These are phyloP conservation scores for Mycena pura DNA, from an alignment of 768 basidiomycete species.

Conservation along the genomic window DNA sequence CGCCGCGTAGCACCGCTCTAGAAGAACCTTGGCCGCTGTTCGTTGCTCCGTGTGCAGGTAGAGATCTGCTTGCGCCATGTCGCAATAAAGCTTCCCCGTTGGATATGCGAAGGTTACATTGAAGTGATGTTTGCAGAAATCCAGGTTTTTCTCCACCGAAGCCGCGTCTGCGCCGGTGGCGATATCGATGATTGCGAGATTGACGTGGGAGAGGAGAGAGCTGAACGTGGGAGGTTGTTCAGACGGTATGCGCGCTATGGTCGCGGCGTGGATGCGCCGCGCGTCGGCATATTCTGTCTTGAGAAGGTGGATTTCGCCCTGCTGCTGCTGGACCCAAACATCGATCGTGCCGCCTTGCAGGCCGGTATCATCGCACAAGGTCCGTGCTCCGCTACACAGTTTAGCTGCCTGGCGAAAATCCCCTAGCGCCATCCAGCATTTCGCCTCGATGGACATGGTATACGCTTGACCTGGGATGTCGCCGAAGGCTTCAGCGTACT, in stretches of 20 bases:
- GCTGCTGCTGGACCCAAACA: neutral
- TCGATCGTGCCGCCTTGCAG: neutral
- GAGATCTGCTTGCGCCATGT: neutral
- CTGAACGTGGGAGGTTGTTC: neutral
- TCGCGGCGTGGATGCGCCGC: neutral
- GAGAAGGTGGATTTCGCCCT: neutral
- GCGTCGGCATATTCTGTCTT: neutral
- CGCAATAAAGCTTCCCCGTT: neutral
- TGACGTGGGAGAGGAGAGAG: neutral
- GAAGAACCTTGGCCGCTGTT: neutral
- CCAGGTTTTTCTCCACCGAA: neutral
- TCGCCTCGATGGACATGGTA: neutral
- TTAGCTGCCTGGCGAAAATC: neutral
- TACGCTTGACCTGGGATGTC: neutral
- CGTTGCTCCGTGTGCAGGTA: neutral
- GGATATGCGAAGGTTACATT: neutral
- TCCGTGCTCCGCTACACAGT: neutral
- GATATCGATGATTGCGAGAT: neutral
- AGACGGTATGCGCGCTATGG: neutral
- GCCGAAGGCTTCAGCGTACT: neutral
- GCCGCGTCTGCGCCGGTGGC: neutral
- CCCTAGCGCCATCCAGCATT: neutral
- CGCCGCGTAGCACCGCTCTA: too few relatives aligned
- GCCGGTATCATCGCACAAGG: neutral
- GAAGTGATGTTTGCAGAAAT: neutral